Evolutionary conservation across 306 rosid genomes (phyloP).

Genomic region (Sphenostylis stenocarpa): DNA sequence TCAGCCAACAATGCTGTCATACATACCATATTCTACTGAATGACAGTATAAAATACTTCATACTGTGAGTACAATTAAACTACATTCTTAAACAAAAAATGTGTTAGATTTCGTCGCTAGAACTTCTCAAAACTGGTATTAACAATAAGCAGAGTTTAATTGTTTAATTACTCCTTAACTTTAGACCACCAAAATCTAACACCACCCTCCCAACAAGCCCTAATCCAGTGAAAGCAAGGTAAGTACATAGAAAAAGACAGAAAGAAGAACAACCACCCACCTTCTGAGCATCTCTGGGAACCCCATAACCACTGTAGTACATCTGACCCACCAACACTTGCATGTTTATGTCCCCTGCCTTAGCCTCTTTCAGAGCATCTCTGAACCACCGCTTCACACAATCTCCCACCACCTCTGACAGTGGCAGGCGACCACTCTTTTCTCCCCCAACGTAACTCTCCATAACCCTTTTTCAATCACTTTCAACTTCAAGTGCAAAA

Average conservation of each 20-base stretch:
- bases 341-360: constrained; percentile 76
- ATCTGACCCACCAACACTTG: constrained; percentile 82
- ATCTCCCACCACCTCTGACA: constrained; percentile 77
- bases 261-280: constrained; percentile 27
- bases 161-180: not conserved
- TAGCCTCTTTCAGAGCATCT: constrained; percentile 77
- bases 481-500: constrained; percentile 26
- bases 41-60: not conserved
- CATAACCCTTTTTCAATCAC: constrained; percentile 36
- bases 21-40: not conserved
- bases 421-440: constrained; percentile 44
- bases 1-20: not conserved
- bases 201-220: constrained; percentile 1
- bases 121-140: not conserved
- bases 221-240: not conserved
- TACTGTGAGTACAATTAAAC: too few species aligned
- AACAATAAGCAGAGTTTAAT: not conserved
- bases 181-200: constrained; percentile 1
- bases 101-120: not conserved
- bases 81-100: not conserved
- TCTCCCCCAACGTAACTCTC: constrained; percentile 49
- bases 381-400: constrained; percentile 86
- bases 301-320: constrained; percentile 81
- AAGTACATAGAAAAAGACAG: not conserved
- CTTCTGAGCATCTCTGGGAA: constrained; percentile 76